A percentile compares a stretch with the other conserved stretches of the same genome.
These are phyloP conservation scores for Paraphoma sp. DNA, from an alignment of 2,329 filamentous ascomycete species.

Conservation along the genomic window DNA sequence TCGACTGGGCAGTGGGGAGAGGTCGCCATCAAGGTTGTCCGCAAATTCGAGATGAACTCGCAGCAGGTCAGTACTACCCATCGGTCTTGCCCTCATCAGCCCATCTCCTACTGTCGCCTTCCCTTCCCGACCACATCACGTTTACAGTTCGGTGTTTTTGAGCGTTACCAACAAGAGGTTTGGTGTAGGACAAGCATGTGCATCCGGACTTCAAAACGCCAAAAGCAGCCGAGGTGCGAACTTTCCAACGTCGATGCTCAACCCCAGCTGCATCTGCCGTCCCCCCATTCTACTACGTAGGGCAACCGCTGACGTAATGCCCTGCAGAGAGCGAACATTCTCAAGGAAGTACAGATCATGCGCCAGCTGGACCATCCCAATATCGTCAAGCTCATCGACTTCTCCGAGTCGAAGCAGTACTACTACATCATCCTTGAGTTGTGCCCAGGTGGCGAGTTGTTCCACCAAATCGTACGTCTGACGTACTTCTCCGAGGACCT, in stretches of 20 bases:
- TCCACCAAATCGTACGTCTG: slow-evolving; percentile 97
- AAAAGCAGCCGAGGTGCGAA: slow-evolving; percentile 94
- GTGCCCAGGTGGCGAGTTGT: slow-evolving; percentile 92
- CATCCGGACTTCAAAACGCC: slow-evolving; percentile 94
- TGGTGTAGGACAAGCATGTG: slow-evolving; percentile 82
- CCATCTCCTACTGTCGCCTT: slow-evolving; percentile 38
- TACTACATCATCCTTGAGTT: slow-evolving; percentile 98
- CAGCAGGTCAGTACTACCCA: slow-evolving; percentile 80
- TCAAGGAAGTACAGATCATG: slow-evolving; percentile 99
- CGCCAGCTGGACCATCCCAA: slow-evolving; percentile 95
- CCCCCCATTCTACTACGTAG: slow-evolving; percentile 23
- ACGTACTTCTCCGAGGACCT: slow-evolving; percentile 98
- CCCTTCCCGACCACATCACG: slow-evolving; percentile 36
- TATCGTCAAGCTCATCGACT: slow-evolving; percentile 91
- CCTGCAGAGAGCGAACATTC: slow-evolving; percentile 86
- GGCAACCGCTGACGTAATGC: slow-evolving; percentile 51
- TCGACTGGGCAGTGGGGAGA: slow-evolving; percentile 73
- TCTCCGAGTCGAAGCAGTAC: slow-evolving; percentile 91
- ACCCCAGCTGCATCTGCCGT: slow-evolving; percentile 38
- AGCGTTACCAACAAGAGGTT: slow-evolving; percentile 57
- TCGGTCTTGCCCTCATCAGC: slow-evolving; percentile 32
- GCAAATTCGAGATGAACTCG: slow-evolving; percentile 98
- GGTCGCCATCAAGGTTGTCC: slow-evolving; percentile 97
- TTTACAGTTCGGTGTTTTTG: slow-evolving; percentile 32
- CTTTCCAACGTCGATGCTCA: slow-evolving; percentile 32